These are phyloP conservation scores for Tuber aestivum DNA, from an alignment of 495 filamentous ascomycete genomes.

Conservation along the genomic window DNA sequence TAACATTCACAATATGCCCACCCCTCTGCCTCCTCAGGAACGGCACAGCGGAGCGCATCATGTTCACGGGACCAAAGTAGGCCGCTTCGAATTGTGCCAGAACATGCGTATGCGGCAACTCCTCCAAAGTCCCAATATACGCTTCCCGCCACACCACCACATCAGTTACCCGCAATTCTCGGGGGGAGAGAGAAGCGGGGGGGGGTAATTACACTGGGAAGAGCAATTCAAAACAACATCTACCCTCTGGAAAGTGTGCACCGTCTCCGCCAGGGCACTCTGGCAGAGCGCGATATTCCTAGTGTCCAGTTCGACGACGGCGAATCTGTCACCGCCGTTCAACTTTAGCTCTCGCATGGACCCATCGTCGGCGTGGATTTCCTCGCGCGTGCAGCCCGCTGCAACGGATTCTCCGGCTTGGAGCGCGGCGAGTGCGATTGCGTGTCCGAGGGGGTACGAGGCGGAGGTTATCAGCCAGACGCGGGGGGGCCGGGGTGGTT, in stretches of 20 bases:
- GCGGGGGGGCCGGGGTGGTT: constrained; percentile 5
- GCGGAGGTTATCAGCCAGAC: constrained; percentile 81
- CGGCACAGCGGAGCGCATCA: constrained; percentile 84
- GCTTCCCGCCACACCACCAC: constrained; percentile 49
- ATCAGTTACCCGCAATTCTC: constrained; percentile 5
- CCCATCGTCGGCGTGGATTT: constrained; percentile 53
- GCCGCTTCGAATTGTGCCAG: constrained; percentile 89
- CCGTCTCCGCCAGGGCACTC: constrained; percentile 77
- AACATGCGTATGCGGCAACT: constrained; percentile 67
- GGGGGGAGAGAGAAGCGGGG: not conserved
- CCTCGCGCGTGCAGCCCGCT: constrained; percentile 64
- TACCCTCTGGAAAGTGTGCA: constrained; percentile 73
- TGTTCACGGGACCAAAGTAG: constrained; percentile 90
- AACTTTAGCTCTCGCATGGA: constrained; percentile 43
- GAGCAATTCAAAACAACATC: constrained; percentile 81
- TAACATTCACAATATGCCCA: constrained; percentile 85
- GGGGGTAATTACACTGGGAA: constrained; percentile 10
- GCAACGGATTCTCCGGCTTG: constrained; percentile 78
- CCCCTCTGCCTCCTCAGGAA: constrained; percentile 68
- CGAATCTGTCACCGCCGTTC: constrained; percentile 54
- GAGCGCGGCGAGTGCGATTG: constrained; percentile 61
- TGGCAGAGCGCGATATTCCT: constrained; percentile 60
- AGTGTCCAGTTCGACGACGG: constrained; percentile 27
- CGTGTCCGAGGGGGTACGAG: constrained; percentile 69
- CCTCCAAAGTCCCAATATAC: constrained; percentile 85